A percentile compares a stretch with the other conserved stretches of the same genome.
Evolutionary conservation across 306 rosid genomes (phyloP).

Genomic region (Malus fusca): DNA sequence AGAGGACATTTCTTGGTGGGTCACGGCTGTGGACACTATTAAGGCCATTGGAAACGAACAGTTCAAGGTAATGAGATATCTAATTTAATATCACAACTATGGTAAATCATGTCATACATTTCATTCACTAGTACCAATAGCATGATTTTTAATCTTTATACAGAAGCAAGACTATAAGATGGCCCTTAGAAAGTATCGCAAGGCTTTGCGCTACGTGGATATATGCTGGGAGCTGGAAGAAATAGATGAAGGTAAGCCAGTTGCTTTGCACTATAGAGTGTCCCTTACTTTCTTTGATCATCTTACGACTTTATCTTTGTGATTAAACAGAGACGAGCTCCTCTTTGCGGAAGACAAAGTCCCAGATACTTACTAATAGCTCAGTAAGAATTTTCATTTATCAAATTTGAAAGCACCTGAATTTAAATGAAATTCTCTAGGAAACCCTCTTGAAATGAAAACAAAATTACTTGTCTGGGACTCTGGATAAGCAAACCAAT

Average conservation of each 20-base stretch:
- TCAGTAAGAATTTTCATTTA: slow-evolving; percentile 41
- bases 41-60: slow-evolving; percentile 62
- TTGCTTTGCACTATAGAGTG: background rate
- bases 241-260: slow-evolving; percentile 47
- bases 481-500: background rate
- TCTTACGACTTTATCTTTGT: background rate
- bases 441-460: background rate
- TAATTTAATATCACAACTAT: background rate
- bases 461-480: background rate
- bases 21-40: slow-evolving; percentile 44
- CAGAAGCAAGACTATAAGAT: slow-evolving; percentile 77
- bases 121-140: background rate
- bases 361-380: slow-evolving; percentile 79
- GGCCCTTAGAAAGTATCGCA: slow-evolving; percentile 68
- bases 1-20: slow-evolving; percentile 68
- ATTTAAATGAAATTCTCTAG: background rate
- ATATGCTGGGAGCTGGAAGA: slow-evolving; percentile 80
- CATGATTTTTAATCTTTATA: background rate
- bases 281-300: background rate
- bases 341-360: slow-evolving; percentile 59
- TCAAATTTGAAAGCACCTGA: background rate
- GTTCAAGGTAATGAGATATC: slow-evolving; percentile 39
- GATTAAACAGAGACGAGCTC: slow-evolving; percentile 47
- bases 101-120: background rate
- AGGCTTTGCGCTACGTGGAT: slow-evolving; percentile 66